Evolutionary conservation across 495 filamentous ascomycete genomes (phyloP).

Genomic region (Cercophora newfieldiana): DNA sequence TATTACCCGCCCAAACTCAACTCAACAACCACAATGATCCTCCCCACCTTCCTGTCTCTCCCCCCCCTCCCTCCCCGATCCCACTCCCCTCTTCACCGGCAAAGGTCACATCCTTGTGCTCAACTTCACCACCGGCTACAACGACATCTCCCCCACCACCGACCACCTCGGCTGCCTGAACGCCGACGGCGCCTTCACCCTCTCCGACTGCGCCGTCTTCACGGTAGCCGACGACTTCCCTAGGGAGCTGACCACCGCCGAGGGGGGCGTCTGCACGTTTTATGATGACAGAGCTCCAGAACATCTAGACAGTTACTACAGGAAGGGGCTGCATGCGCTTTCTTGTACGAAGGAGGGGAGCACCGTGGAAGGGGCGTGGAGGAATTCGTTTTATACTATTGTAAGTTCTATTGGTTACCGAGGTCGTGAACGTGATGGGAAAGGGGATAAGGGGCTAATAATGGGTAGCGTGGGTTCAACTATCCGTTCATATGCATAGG

Average conservation of each 20-base stretch:
- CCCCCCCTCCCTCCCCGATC: not conserved
- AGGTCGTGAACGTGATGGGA: not conserved
- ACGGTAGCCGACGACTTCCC: slow-evolving; percentile 23
- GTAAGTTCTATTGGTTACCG: not conserved
- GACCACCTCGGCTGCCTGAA: slow-evolving; percentile 35
- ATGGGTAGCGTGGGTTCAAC: slow-evolving; percentile 27
- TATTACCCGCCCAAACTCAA: not conserved
- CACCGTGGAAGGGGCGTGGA: not conserved
- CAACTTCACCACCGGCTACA: not conserved
- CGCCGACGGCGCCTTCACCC: slow-evolving; percentile 25
- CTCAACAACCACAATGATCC: too few species aligned
- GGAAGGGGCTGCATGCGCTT: slow-evolving; percentile 29
- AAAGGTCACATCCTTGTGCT: not conserved
- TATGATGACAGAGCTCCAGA: slow-evolving; percentile 29
- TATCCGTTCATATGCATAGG: slow-evolving; percentile 39
- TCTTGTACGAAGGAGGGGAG: slow-evolving; percentile 22
- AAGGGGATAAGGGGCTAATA: not conserved
- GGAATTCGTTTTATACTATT: not conserved
- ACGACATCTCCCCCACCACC: not conserved
- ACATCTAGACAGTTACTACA: slow-evolving; percentile 40
- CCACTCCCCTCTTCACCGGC: not conserved
- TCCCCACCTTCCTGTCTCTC: not conserved
- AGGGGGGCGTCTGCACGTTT: slow-evolving; percentile 38
- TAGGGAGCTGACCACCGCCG: slow-evolving; percentile 28
- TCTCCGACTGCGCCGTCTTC: slow-evolving; percentile 36